Percentiles rank a stretch among this genome's conserved stretches.
Evolutionary conservation across 192 early-diverging fungal species (phyloP).

Genomic region (Ambispora gerdemannii): DNA sequence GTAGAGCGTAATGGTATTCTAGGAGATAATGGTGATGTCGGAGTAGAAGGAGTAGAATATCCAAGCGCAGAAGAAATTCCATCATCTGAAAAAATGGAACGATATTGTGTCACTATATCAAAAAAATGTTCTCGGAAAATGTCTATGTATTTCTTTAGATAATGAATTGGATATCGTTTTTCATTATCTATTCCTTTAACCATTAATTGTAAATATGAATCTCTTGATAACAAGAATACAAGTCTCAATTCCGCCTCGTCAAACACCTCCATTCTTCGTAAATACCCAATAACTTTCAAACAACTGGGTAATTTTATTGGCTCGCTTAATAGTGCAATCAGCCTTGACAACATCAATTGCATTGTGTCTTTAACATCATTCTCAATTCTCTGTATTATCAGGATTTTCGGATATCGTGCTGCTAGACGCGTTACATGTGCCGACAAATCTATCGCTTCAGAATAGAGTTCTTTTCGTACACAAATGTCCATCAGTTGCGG

Average conservation of each 20-base stretch:
- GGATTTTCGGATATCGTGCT: conserved; percentile 54
- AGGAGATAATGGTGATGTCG: conserved; percentile 10
- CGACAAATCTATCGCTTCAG: conserved; percentile 79
- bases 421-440: conserved; percentile 59
- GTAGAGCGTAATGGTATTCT: not conserved
- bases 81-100: conserved; percentile 31
- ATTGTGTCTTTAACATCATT: conserved; percentile 57
- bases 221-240: conserved; percentile 69
- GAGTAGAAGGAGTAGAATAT: not conserved
- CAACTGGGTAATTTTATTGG: conserved; percentile 73
- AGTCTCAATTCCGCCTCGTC: conserved; percentile 70
- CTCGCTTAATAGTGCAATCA: conserved; percentile 62
- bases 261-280: conserved; percentile 69
- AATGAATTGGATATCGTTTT: conserved; percentile 54
- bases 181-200: conserved; percentile 52
- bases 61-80: conserved; percentile 17
- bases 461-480: conserved; percentile 76
- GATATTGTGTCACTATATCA: conserved; percentile 78
- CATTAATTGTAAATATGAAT: conserved; percentile 55
- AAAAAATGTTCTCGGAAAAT: conserved; percentile 75
- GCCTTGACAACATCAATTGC: conserved; percentile 69
- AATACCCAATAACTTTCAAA: conserved; percentile 74
- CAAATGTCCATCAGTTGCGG: conserved; percentile 79
- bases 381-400: conserved; percentile 57
- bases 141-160: conserved; percentile 74